Evolutionary conservation across 768 basidiomycete genomes (phyloP).

Genomic region (Leucocoprinus leucothites): DNA sequence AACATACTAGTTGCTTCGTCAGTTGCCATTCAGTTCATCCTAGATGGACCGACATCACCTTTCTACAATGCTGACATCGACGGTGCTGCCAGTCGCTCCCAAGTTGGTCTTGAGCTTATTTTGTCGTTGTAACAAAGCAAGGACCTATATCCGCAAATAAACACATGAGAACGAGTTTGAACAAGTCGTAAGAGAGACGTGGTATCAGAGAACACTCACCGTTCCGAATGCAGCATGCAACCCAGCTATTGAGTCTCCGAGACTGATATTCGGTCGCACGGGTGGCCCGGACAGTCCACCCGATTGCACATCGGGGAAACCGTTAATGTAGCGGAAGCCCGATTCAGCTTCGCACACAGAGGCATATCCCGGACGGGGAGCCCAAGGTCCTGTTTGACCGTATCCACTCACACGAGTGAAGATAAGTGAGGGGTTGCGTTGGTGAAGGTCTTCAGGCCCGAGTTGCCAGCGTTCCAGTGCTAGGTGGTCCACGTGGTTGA

Average conservation of each 20-base stretch:
- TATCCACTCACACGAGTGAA: slow-evolving; percentile 85
- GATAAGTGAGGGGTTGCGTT: slow-evolving; percentile 83
- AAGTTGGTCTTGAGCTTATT: slow-evolving; percentile 27
- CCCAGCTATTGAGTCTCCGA: slow-evolving; percentile 71
- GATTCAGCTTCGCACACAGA: slow-evolving; percentile 77
- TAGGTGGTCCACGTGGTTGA: slow-evolving; percentile 19
- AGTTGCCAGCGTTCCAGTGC: slow-evolving; percentile 71
- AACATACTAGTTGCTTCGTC: slow-evolving; percentile 48
- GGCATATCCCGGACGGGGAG: slow-evolving; percentile 65
- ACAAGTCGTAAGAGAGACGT: background rate
- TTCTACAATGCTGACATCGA: slow-evolving; percentile 77
- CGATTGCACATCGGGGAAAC: slow-evolving; percentile 52
- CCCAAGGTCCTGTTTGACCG: slow-evolving; percentile 75
- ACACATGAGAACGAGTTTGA: no score
- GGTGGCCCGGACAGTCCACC: slow-evolving; percentile 58
- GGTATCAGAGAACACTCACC: slow-evolving; percentile 29
- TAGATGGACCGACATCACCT: slow-evolving; percentile 36
- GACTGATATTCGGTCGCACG: slow-evolving; percentile 67
- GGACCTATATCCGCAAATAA: slow-evolving; percentile 34
- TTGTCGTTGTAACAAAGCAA: slow-evolving; percentile 51
- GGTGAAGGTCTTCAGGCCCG: slow-evolving; percentile 54
- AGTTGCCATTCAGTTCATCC: background rate
- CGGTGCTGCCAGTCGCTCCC: slow-evolving; percentile 42
- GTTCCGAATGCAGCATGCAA: slow-evolving; percentile 74
- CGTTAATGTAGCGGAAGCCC: slow-evolving; percentile 73